Conservation (phyloP, 345 rosid genomes). For the Brassica rapa region DNA sequence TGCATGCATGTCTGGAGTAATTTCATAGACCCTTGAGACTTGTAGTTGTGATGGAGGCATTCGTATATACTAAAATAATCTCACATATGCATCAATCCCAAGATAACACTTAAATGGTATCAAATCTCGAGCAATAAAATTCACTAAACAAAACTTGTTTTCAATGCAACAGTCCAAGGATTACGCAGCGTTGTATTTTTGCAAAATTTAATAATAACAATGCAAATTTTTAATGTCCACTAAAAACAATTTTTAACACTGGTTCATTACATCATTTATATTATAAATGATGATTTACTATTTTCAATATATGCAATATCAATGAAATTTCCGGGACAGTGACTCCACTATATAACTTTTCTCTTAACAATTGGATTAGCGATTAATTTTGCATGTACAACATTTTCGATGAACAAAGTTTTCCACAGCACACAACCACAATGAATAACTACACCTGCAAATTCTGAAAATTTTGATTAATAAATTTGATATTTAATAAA, state of each 20-base stretch:
- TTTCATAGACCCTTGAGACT: background rate
- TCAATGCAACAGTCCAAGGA: slow-evolving; percentile 36
- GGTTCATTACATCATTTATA: background rate
- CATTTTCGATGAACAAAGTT: no score
- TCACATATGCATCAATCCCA: slow-evolving; percentile 23
- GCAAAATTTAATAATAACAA: background rate
- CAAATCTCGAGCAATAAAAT: slow-evolving; percentile 20
- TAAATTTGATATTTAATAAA: no score
- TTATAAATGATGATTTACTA: background rate
- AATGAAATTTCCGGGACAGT: no score
- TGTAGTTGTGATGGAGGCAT: background rate
- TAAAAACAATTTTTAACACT: background rate
- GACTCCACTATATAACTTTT: no score
- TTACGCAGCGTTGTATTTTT: slow-evolving; percentile 22
- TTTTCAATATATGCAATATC: no score
- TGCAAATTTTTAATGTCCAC: background rate
- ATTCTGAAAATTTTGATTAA: no score
- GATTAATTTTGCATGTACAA: no score
- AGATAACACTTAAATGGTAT: slow-evolving; percentile 24
- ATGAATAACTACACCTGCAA: no score
- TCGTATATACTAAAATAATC: background rate
- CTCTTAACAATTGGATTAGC: no score
- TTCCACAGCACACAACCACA: no score
- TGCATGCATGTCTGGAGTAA: background rate
- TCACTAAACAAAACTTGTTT: slow-evolving; percentile 22